phyloP scores from a whole-genome alignment of 495 filamentous ascomycete genomes.

The Collariella sp. region DNA sequence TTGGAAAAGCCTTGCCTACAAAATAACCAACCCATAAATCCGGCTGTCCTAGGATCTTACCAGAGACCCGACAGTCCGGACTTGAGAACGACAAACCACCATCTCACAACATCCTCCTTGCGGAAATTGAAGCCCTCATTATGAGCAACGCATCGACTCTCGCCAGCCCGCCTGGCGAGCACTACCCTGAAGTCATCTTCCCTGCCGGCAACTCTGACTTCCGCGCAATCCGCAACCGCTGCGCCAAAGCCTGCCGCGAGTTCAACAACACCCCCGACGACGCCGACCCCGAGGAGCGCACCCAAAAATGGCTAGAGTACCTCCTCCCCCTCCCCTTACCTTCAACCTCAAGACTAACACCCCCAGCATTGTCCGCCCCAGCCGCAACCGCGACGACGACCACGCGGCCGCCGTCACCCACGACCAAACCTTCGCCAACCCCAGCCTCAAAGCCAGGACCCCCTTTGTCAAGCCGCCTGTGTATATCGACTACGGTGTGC shows the following conservation, averaged over 20 bases:
- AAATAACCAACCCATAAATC: too few species aligned
- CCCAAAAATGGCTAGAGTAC: conserved; percentile 27
- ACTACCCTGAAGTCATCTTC: conserved; percentile 16
- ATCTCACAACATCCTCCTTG: too few species aligned
- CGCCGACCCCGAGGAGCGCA: conserved; percentile 22
- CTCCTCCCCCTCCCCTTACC: background rate
- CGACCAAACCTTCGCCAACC: conserved; percentile 29
- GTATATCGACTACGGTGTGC: conserved; percentile 29
- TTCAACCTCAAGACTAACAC: background rate
- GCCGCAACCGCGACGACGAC: conserved; percentile 21
- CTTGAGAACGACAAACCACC: background rate
- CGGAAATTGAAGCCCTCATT: background rate
- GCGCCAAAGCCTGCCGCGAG: conserved; percentile 26
- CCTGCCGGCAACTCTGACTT: conserved; percentile 32
- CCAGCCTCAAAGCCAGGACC: conserved; percentile 21
- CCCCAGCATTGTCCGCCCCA: conserved; percentile 27
- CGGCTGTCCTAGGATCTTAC: background rate
- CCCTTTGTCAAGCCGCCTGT: conserved; percentile 33
- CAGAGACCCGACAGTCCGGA: background rate
- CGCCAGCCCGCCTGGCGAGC: background rate
- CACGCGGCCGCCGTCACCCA: conserved; percentile 20
- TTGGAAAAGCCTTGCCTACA: too few species aligned
- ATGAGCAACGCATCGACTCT: conserved; percentile 6
- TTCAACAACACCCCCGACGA: conserved; percentile 32
- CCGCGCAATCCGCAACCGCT: conserved; percentile 23